Evolutionary conservation across 768 basidiomycete species (phyloP).

Genomic region (Mycena polygramma): DNA sequence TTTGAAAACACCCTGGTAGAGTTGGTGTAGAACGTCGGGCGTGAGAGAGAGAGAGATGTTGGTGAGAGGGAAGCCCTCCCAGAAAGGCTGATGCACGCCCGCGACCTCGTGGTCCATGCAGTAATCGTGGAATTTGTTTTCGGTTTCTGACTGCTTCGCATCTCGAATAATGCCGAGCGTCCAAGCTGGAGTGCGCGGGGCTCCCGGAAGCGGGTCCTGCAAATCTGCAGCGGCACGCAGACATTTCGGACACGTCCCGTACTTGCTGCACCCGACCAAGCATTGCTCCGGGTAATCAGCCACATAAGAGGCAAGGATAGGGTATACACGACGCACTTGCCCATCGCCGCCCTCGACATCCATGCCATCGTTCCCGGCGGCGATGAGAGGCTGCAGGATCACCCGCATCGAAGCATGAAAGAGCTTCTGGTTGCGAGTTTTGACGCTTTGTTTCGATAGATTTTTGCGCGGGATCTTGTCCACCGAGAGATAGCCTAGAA

Average conservation of each 20-base stretch:
- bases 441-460: slow-evolving; percentile 18
- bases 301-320: slow-evolving; percentile 14
- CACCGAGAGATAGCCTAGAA: not conserved
- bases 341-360: slow-evolving; percentile 50
- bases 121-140: no score
- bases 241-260: slow-evolving; percentile 43
- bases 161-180: no score
- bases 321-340: slow-evolving; percentile 27
- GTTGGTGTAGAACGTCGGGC: slow-evolving; percentile 44
- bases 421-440: slow-evolving; percentile 35
- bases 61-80: slow-evolving; percentile 30
- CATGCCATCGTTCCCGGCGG: slow-evolving; percentile 46
- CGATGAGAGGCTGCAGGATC: slow-evolving; percentile 47
- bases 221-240: no score
- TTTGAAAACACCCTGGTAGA: slow-evolving; percentile 45
- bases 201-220: no score
- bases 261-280: slow-evolving; percentile 44
- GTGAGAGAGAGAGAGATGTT: slow-evolving; percentile 40
- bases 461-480: slow-evolving; percentile 19
- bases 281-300: slow-evolving; percentile 57
- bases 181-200: no score
- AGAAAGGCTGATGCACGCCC: no score
- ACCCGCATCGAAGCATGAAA: slow-evolving; percentile 48
- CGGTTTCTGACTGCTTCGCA: no score
- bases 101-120: no score